phyloP scores from a whole-genome alignment of 2,329 filamentous ascomycete genomes.

The Ceratocystiopsis minuta region DNA sequence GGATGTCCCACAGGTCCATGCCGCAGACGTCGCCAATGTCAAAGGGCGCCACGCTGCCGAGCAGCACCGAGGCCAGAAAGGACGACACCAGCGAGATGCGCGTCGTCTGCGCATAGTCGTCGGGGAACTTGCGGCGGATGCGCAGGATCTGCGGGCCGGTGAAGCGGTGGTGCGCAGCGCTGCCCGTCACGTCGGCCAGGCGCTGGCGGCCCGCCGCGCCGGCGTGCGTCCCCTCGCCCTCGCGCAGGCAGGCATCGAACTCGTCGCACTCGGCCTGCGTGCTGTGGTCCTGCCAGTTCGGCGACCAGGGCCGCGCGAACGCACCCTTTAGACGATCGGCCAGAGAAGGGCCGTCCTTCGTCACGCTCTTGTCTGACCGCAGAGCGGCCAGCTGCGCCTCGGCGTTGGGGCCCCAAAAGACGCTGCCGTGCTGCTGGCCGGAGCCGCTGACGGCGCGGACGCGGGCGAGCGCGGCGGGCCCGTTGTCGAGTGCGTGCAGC shows the following conservation, averaged over 20 bases:
- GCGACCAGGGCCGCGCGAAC: conserved; percentile 72
- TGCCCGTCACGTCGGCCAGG: conserved; percentile 69
- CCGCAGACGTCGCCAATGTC: conserved; percentile 91
- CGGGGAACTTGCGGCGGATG: conserved; percentile 62
- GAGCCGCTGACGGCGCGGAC: conserved; percentile 77
- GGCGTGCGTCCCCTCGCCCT: neutral
- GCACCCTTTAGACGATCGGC: conserved; percentile 54
- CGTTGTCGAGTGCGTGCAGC: conserved; percentile 47
- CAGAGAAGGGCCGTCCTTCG: conserved; percentile 19
- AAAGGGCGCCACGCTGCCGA: conserved; percentile 71
- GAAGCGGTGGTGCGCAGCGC: conserved; percentile 90
- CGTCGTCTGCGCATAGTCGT: conserved; percentile 61
- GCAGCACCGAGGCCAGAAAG: conserved; percentile 78
- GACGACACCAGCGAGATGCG: conserved; percentile 90
- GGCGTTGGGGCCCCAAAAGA: conserved; percentile 69
- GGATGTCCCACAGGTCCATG: conserved; percentile 92
- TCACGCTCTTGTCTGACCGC: neutral
- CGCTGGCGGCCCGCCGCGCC: conserved; percentile 33
- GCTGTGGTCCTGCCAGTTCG: conserved; percentile 96
- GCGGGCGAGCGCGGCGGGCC: conserved; percentile 39
- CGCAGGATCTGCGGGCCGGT: conserved; percentile 93
- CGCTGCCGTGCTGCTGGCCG: conserved; percentile 93
- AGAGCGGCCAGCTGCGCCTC: conserved; percentile 44
- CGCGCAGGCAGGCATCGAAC: conserved; percentile 51
- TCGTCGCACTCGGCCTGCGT: conserved; percentile 81